Evolutionary conservation across 1,284 basidiomycete genomes (phyloP), one percentile per base, ranked within the genome.

Genomic region (Ustilago shanxiensis): DNA sequence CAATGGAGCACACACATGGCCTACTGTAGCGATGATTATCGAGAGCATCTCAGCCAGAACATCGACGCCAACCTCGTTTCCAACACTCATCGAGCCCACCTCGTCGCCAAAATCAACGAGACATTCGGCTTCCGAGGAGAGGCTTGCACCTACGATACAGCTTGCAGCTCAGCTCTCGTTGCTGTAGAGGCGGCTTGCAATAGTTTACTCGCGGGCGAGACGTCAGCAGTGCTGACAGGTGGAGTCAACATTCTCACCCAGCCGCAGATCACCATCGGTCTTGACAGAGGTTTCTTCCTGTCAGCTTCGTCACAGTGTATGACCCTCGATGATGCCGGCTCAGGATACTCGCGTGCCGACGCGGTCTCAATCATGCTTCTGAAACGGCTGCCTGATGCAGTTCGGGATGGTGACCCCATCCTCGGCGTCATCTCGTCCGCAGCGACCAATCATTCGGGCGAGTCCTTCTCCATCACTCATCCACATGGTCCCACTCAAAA

Each of bases 261-360:
- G 56, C 79, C 79, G 29, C 75, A 80, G 45, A 78, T 80, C 53
- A 75, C 70, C 18, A 72, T 80, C 39, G 79, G 79, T 1, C 62
- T 80, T 9, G 79, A 80, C 55, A 55, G 75, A 56, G 79, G 72
- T 35, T 75, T 75, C 62, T 80, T 80, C 59, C 75, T 80, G 8
- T 72, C 68, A n/a, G 35, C 65, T 5, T 72, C 79, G 4, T 74
- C 75, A 1, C 79, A 80, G 49, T 79, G 78, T 59, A 68, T 72
- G 67, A 75, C 75, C 28, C 55, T 79, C 3, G 78, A 79, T 37
- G 74, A 74, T 44, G 71, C 66, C 22, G 78, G 71, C 2, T 59
- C 68, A 10, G 78, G 78, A 22, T 79, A 79, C 37, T 74, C 71
- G 5, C 65, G 78, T 18, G 74, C 78, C 18, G 78, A 79, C 37